Evolutionary conservation across 2,329 filamentous ascomycete genomes (phyloP), one percentile per base, ranked within the genome.

Genomic region (Cladophialophora yegresii): DNA sequence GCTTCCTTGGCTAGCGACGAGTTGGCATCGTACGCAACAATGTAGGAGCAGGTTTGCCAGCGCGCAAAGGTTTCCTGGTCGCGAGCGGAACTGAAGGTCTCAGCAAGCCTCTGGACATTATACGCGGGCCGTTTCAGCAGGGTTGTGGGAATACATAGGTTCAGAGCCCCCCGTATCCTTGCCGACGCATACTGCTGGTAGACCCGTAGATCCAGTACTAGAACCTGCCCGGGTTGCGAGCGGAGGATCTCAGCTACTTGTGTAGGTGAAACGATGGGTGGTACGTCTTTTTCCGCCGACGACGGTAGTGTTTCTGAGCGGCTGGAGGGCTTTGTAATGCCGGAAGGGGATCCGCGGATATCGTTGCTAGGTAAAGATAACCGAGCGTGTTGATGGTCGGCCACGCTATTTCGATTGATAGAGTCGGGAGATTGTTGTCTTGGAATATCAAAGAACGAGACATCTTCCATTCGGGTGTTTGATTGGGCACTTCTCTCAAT

Each of bases 111-210:
- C 67, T 92, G 84, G 12, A 96, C 85, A 71, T 93, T 93, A 77
- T 96, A 98, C 0, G 92, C 96, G 0, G 91, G 88, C 56, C 95
- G 84, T 77, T 98, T 98, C 20, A 99, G 79, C 13, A 99, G 80
- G 0, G 93, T 98, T 0, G 95, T 98, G 0, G 95, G 95, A 66
- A 98, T 96, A 74, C 95, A 98, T 4, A 99, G 81, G 74, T 96
- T 98, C 33, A 99, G 79, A 0, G 93, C 91, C n/a, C 89, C 88
- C 56, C 83, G 80, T 61, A 98, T 90, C 32, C 90, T 87, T 23
- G 90, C 88, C 53, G 85, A 83, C 0, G 87, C 84, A 73, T 89
- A 97, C 69, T 93, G 91, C 22, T 92, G 92, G 30, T 89, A 91
- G 0, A 96, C 92, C 45, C 95, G 87, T 23, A 98, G 84, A 75